Conservation (phyloP, 2,329 filamentous ascomycete species). For the Whalleya microplaca region DNA sequence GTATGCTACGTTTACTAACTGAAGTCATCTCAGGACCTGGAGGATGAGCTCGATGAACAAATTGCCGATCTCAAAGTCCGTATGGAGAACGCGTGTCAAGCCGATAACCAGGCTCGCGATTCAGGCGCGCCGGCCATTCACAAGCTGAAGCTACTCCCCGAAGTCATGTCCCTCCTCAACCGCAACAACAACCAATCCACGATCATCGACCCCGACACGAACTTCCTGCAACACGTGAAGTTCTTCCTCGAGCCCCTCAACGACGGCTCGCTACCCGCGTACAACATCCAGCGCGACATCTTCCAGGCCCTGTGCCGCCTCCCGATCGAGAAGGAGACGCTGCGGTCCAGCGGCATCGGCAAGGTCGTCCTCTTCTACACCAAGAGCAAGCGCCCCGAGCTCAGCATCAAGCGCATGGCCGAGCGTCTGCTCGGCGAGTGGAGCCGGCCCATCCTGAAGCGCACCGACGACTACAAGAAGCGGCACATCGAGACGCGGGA, state of each 20-base stretch:
- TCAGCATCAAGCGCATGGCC: slow-evolving; percentile 88
- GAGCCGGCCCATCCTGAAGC: slow-evolving; percentile 91
- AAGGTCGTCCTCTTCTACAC: slow-evolving; percentile 98
- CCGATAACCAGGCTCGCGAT: slow-evolving; percentile 81
- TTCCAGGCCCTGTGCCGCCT: slow-evolving; percentile 80
- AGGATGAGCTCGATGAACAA: slow-evolving; percentile 86
- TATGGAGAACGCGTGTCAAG: slow-evolving; percentile 89
- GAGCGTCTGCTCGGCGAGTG: slow-evolving; percentile 93
- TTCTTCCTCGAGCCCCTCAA: slow-evolving; percentile 97
- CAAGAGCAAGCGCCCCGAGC: slow-evolving; percentile 87
- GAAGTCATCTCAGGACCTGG: slow-evolving; percentile 68
- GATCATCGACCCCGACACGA: slow-evolving; percentile 91
- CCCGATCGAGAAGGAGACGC: slow-evolving; percentile 86
- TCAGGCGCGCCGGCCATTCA: slow-evolving; percentile 81
- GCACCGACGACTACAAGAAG: slow-evolving; percentile 94
- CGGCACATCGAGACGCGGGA: slow-evolving; percentile 67
- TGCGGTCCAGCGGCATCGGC: slow-evolving; percentile 90
- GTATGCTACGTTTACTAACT: slow-evolving; percentile 2
- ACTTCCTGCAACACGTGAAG: slow-evolving; percentile 90
- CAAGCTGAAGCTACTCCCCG: slow-evolving; percentile 91
- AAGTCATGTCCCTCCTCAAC: slow-evolving; percentile 86
- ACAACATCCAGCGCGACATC: slow-evolving; percentile 95
- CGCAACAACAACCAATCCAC: slow-evolving; percentile 84
- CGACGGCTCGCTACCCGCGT: slow-evolving; percentile 91
- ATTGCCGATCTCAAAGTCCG: slow-evolving; percentile 84